Evolutionary conservation across 805 yeast species (phyloP).

Genomic region (Lipomyces spencermartinsiae): DNA sequence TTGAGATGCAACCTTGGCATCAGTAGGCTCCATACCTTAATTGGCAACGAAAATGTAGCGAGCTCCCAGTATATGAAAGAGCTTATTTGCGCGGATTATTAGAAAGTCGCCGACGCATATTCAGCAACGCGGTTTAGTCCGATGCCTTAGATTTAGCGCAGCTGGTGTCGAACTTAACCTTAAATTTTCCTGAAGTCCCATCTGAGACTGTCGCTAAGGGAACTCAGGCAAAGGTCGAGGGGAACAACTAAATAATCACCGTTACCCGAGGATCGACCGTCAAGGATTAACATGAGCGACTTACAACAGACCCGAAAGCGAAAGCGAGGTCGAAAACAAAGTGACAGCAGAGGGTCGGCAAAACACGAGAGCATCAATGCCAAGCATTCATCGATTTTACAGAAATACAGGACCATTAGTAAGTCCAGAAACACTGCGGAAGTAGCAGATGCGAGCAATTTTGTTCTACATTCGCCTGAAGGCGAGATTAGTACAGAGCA

Average conservation of each 20-base stretch:
- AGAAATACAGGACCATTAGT: slow-evolving; percentile 8
- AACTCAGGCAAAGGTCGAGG: too few species aligned
- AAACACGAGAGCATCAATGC: not conserved
- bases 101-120: not conserved
- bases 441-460: not conserved
- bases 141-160: not conserved
- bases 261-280: not conserved
- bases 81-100: not conserved
- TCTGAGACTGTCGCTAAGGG: too few species aligned
- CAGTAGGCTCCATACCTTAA: not conserved
- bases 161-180: not conserved
- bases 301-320: not conserved
- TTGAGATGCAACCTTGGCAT: not conserved
- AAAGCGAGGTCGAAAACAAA: not conserved
- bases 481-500: slow-evolving; percentile 30
- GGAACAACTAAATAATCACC: too few species aligned
- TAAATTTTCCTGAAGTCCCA: too few species aligned
- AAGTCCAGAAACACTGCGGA: not conserved
- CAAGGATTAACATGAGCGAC: not conserved
- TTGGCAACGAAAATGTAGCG: not conserved
- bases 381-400: slow-evolving; percentile 11
- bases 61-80: not conserved
- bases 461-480: not conserved
- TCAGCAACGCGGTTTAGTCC: too few species aligned
- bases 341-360: not conserved